Conservation (phyloP, 257 asterid species). For the Solanum sejunctum region DNA sequence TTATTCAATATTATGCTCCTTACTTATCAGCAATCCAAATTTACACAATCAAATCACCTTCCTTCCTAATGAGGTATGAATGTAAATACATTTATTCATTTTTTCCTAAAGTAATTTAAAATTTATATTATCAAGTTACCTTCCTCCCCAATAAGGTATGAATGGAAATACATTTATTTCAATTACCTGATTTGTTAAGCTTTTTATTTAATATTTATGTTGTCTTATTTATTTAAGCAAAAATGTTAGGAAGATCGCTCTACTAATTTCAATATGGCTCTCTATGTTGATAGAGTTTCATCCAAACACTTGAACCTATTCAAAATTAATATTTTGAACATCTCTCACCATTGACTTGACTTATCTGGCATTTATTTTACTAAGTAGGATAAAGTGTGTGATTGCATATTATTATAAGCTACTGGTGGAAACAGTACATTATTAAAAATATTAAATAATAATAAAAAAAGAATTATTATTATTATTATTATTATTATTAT, state of each 20-base stretch:
- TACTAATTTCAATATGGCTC: neutral
- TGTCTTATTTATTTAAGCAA: neutral
- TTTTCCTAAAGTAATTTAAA: constrained; percentile 2
- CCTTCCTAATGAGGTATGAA: neutral
- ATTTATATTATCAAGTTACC: neutral
- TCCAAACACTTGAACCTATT: neutral
- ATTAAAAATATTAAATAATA: too few relatives aligned
- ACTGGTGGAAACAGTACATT: neutral
- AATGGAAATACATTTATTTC: neutral
- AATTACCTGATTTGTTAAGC: neutral
- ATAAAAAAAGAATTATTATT: too few relatives aligned
- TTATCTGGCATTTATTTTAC: neutral
- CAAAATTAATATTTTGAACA: neutral
- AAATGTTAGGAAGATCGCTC: neutral
- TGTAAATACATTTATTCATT: neutral
- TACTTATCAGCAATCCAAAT: constrained; percentile 20
- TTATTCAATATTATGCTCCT: constrained; percentile 15
- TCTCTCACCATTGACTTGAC: neutral
- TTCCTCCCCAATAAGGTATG: neutral
- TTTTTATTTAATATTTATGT: neutral
- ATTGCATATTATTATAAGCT: neutral
- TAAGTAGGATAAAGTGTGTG: neutral
- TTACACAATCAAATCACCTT: neutral
- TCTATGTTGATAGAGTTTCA: neutral
- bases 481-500: too few relatives aligned